Conservation (phyloP, 495 filamentous ascomycete genomes). For the Neurospora sp. region DNA sequence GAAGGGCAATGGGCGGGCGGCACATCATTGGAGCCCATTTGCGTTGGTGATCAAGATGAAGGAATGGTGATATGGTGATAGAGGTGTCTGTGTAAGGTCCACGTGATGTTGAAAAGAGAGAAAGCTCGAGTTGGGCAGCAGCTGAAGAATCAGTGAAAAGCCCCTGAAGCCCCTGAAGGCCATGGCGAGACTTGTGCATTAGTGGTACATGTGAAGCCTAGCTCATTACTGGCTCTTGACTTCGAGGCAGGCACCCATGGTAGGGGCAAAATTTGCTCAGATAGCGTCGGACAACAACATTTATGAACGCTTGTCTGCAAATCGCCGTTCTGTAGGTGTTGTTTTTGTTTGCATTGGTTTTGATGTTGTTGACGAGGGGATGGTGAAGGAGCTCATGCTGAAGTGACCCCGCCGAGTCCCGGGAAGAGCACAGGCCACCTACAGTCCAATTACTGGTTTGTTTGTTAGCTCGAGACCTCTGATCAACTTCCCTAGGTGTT, state of each 20-base stretch:
- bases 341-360: no score
- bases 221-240: neutral
- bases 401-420: neutral
- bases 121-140: neutral
- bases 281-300: neutral
- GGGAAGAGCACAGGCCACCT: neutral
- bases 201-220: neutral
- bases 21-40: slow-evolving; percentile 32
- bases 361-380: neutral
- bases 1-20: slow-evolving; percentile 25
- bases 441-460: no score
- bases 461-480: no score
- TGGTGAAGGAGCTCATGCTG: neutral
- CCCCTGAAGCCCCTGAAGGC: neutral
- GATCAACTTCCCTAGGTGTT: no score
- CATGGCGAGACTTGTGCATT: neutral
- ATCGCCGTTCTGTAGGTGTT: neutral
- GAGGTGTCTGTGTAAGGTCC: no score
- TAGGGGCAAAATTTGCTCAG: neutral
- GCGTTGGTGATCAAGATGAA: neutral
- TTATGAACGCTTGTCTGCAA: neutral
- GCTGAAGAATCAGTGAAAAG: neutral
- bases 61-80: no score
- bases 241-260: neutral
- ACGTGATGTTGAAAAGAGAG: neutral